Base-by-base conservation (phyloP, 805 yeast species). In the Sugiyamaella mastotermitis region DNA sequence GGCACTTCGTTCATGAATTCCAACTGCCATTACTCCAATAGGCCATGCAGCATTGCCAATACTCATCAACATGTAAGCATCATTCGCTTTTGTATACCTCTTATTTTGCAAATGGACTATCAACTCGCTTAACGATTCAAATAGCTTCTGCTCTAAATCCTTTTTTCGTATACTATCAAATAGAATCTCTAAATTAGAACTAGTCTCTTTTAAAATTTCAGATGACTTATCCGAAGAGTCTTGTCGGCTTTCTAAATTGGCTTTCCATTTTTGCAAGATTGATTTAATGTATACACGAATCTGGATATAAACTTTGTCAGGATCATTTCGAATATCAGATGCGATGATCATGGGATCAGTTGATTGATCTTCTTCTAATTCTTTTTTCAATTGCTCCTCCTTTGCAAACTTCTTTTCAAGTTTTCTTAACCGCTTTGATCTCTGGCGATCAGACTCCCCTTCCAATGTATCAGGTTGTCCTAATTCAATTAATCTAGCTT, bases 11-110 rank as follows among this genome's bases (percentile, higher is more conserved):
- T 78, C 79, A 55, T 85, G 95, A 41, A 86, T 83, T 34, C 92
- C 86, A 11, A 86, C 81, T 40, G 74, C 74, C 5, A 76, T 65
- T 10, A 86, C 83, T 19, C 95, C 96, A 47, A 85, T 81, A 2
- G 96, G 96, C 94, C 94, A 86, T 3, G 92, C 88, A 2, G 82
- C 85, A 49, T 84, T 83, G 1, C 95, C 96, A 13, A 86, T 80
- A 52, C 90, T 80, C 41, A 86, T 61, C 45, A 80, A 72, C 66
- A 85, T 62, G 50, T 86, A 86, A 18, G 78, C 66, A 50, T 83
- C 84, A 42, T 73, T 73, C 3, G 90, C 85, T 35, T 61, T 61
- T 25, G 56, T 53, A 47, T 57, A 76, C 24, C 76, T 69, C 11
- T 56, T 51, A 8, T 60, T 52, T 56, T 85, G 94, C n/a, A 83